Conservation (phyloP, 2,329 filamentous ascomycete genomes). For the Sporothrix phasma region DNA sequence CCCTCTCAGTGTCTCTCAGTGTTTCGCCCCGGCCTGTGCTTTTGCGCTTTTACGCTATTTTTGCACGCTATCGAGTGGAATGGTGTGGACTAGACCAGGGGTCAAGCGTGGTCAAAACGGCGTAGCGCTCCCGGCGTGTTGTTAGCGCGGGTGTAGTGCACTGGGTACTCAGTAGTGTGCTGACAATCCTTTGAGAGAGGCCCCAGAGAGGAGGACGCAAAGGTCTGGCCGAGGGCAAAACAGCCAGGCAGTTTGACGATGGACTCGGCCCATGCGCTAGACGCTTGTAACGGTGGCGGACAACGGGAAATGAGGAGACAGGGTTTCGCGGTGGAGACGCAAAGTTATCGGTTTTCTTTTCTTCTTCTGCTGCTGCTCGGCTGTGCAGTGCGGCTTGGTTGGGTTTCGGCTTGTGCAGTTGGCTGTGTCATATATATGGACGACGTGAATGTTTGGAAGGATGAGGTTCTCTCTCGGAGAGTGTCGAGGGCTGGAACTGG, state of each 20-base stretch:
- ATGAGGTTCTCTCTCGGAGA: not conserved
- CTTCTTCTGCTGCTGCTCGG: not conserved
- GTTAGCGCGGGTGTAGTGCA: not conserved
- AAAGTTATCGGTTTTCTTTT: not conserved
- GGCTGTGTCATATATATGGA: no score
- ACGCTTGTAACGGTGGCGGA: slow-evolving; percentile 12
- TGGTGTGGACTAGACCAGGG: slow-evolving; percentile 8
- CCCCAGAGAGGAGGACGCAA: not conserved
- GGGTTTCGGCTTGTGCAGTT: not conserved
- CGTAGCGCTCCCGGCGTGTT: slow-evolving; percentile 1
- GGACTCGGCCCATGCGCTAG: slow-evolving; percentile 7
- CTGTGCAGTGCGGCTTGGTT: not conserved
- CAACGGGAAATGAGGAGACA: slow-evolving; percentile 14
- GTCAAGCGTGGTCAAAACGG: slow-evolving; percentile 4
- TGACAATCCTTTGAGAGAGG: not conserved
- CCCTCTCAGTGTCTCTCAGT: not conserved
- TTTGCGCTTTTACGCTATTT: not conserved
- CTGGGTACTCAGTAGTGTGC: not conserved
- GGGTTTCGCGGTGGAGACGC: slow-evolving; percentile 2
- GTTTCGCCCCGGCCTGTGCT: not conserved
- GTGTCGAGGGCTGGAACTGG: not conserved
- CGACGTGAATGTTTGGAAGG: not conserved
- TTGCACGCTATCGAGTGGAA: not conserved
- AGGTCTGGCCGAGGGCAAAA: not conserved
- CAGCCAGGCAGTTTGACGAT: not conserved